Conservation (phyloP, 2,329 filamentous ascomycete species). For the Beauveria asiatica region DNA sequence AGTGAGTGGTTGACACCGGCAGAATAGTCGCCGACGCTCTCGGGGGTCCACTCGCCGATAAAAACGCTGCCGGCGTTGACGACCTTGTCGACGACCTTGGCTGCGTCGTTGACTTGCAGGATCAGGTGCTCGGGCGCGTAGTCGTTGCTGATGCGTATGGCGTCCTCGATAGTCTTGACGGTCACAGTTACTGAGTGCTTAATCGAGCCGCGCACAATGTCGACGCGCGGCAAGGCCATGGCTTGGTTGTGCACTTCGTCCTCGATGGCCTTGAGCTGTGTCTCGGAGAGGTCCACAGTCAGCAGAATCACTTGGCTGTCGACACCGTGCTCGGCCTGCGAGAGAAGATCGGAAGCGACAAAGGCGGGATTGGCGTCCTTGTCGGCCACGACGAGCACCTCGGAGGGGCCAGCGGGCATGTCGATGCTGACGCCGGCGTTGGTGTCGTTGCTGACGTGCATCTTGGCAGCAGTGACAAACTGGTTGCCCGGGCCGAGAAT, state of each 20-base stretch:
- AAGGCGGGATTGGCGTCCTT: conserved; percentile 82
- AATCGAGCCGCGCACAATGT: conserved; percentile 86
- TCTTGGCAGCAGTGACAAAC: conserved; percentile 97
- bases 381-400: conserved; percentile 94
- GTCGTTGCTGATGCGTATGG: conserved; percentile 76
- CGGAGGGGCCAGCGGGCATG: conserved; percentile 95
- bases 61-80: conserved; percentile 95
- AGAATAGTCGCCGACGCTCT: conserved; percentile 96
- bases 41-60: conserved; percentile 90
- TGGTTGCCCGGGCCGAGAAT: conserved; percentile 96
- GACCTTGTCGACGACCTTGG: conserved; percentile 65
- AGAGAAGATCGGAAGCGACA: conserved; percentile 88
- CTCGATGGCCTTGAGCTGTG: conserved; percentile 73
- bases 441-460: conserved; percentile 96
- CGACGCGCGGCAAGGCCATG: conserved; percentile 75
- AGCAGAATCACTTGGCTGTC: conserved; percentile 94
- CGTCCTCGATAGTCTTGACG: conserved; percentile 61
- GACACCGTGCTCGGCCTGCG: conserved; percentile 92
- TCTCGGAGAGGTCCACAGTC: conserved; percentile 67
- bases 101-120: conserved; percentile 73
- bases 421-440: conserved; percentile 93
- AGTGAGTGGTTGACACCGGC: conserved; percentile 96
- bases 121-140: conserved; percentile 98
- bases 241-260: conserved; percentile 86
- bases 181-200: conserved; percentile 83